These are phyloP conservation scores for Arthrobotrys iridis DNA, from an alignment of 2,329 filamentous ascomycete genomes.

Conservation along the genomic window DNA sequence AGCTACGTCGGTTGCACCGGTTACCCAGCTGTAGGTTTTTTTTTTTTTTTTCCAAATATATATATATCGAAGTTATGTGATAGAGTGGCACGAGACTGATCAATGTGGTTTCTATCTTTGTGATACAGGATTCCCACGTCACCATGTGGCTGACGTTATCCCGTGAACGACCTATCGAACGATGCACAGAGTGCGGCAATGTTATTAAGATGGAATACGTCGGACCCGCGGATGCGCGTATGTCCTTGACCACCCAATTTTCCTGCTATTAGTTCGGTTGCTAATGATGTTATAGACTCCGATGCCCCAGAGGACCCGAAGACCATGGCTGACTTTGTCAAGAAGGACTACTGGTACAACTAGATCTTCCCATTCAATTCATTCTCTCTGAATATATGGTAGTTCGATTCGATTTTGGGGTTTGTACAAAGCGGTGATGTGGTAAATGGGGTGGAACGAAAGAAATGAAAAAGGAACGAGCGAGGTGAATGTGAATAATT, in stretches of 20 bases:
- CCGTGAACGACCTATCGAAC: slow-evolving; percentile 88
- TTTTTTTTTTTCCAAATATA: too few species aligned
- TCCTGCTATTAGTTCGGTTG: slow-evolving; percentile 12
- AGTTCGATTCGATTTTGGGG: background rate
- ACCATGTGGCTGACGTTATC: slow-evolving; percentile 91
- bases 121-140: slow-evolving; percentile 77
- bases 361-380: slow-evolving; percentile 3
- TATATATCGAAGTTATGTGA: background rate
- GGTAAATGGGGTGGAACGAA: background rate
- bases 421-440: slow-evolving; percentile 39
- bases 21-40: slow-evolving; percentile 70
- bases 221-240: slow-evolving; percentile 80
- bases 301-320: slow-evolving; percentile 78
- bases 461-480: slow-evolving; percentile 6
- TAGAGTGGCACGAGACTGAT: background rate
- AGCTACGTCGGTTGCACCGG: slow-evolving; percentile 81
- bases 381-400: too few species aligned
- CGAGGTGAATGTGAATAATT: slow-evolving; percentile 39
- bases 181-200: slow-evolving; percentile 95
- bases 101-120: background rate
- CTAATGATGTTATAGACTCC: slow-evolving; percentile 61
- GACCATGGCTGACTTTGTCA: slow-evolving; percentile 95
- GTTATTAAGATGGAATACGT: slow-evolving; percentile 99
- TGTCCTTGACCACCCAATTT: slow-evolving; percentile 61
- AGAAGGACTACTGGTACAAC: slow-evolving; percentile 86